Evolutionary conservation across 2,329 filamentous ascomycete genomes (phyloP), one percentile per base, ranked within the genome.

Genomic region (Fonsecaea erecta): DNA sequence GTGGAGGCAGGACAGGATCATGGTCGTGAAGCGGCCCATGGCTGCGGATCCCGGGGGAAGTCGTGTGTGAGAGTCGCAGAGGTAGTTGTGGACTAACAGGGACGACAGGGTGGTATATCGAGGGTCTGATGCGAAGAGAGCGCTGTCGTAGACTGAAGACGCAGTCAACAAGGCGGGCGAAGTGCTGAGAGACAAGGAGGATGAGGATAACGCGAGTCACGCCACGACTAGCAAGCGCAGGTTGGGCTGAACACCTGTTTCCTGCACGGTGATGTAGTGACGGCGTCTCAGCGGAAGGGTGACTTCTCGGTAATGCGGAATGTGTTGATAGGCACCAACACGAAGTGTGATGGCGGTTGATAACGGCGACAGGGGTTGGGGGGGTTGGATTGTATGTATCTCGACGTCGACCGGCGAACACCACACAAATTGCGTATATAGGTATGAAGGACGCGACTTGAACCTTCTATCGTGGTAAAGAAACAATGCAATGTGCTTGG

Each of bases 1-100:
- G 61, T 72, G 70, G 8, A 71, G 64, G 53, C 65, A 71, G 16
- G 63, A 67, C 52, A 70, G 64, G 54, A 72, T 66, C 18, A 64
- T 62, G 52, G 67, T 35, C n/a, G 40, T 60, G 48, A 71, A 68
- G 56, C 67, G 65, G 18, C 64, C 69, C 69, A 71, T 71, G 32
- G 24, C 35, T 32, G 57, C 46, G 52, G 52, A 26, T 26, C 9
- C 9, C 18, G 21, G 5, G 43, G 14, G 9, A 5, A 24, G 3
- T 14, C 14, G 35, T n/a, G n/a, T 24, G 8, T 24, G 43, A 24
- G 43, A 12, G 43, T 3, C 18, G 9, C 18, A 1, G 9, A 48
- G 43, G 43, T 12, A 26, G 1, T 7, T 3, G 1, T 24, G 4
- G 21, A 12, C 16, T 48, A 24, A 7, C 9, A 24, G 12, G 43